A percentile compares a stretch with the other conserved stretches of the same genome.
These are phyloP conservation scores for Daldinia bambusicola DNA, from an alignment of 495 filamentous ascomycete genomes.

Conservation along the genomic window DNA sequence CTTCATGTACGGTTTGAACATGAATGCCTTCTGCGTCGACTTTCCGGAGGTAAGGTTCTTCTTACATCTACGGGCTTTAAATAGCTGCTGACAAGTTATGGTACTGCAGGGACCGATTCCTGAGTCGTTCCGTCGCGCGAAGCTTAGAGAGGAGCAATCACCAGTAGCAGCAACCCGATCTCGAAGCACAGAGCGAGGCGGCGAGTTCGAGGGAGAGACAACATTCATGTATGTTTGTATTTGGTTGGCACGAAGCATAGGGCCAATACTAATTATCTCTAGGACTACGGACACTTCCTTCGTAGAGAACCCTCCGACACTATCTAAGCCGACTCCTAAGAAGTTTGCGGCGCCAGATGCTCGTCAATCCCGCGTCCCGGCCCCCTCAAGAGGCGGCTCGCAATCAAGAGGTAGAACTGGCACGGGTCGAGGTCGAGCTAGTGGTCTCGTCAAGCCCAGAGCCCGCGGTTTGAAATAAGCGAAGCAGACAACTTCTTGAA, in stretches of 20 bases:
- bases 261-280: slow-evolving; percentile 42
- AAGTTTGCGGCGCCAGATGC: slow-evolving; percentile 67
- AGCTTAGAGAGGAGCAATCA: slow-evolving; percentile 60
- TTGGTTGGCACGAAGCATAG: neutral
- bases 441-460: slow-evolving; percentile 45
- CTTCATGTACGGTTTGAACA: slow-evolving; percentile 95
- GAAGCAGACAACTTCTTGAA: slow-evolving; percentile 2
- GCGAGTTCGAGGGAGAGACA: slow-evolving; percentile 67
- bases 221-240: slow-evolving; percentile 80
- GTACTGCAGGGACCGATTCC: slow-evolving; percentile 56
- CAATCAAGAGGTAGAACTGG: slow-evolving; percentile 42
- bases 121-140: slow-evolving; percentile 77
- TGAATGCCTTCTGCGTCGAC: slow-evolving; percentile 99
- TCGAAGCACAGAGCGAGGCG: slow-evolving; percentile 47
- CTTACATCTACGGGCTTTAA: neutral
- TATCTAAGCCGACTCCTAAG: slow-evolving; percentile 70
- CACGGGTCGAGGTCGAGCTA: slow-evolving; percentile 45
- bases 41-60: slow-evolving; percentile 81
- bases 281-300: slow-evolving; percentile 97
- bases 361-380: slow-evolving; percentile 56
- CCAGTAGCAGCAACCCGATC: slow-evolving; percentile 34
- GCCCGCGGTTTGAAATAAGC: slow-evolving; percentile 48
- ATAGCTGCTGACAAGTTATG: slow-evolving; percentile 8
- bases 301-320: slow-evolving; percentile 83
- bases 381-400: slow-evolving; percentile 54